Percentiles rank a stretch among this genome's conserved stretches.
Conservation (phyloP, 2,329 filamentous ascomycete genomes). For the Clonostachys sp. region DNA sequence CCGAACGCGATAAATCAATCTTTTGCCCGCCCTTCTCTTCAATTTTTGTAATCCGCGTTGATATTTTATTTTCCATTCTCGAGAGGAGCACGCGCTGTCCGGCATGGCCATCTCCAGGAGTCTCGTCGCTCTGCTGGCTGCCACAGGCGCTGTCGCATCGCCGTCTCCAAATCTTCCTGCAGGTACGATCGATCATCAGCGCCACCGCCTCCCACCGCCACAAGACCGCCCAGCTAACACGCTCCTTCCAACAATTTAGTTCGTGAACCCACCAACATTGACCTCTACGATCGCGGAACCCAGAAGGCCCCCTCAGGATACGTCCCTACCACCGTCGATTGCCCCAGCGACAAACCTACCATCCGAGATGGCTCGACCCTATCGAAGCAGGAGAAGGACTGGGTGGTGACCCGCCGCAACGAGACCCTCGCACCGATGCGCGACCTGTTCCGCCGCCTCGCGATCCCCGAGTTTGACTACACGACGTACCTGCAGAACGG, state of each 20-base stretch:
- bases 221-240: no score
- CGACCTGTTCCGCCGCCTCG: constrained; percentile 65
- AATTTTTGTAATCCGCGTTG: no score
- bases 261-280: no score
- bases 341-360: constrained; percentile 63
- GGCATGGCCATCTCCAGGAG: constrained; percentile 1
- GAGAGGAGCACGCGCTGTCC: neutral
- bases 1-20: no score
- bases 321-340: constrained; percentile 61
- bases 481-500: constrained; percentile 55
- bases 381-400: constrained; percentile 66
- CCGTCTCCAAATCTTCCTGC: neutral
- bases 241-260: no score
- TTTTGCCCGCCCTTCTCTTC: neutral
- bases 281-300: constrained; percentile 12
- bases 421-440: constrained; percentile 73
- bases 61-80: neutral
- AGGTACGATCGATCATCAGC: no score
- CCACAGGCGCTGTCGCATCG: neutral
- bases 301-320: constrained; percentile 50
- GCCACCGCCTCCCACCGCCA: no score
- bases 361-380: constrained; percentile 60
- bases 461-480: constrained; percentile 77
- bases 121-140: constrained; percentile 1
- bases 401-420: constrained; percentile 67